Conservation (phyloP, 495 filamentous ascomycete genomes). For the Penicillium lividum region DNA sequence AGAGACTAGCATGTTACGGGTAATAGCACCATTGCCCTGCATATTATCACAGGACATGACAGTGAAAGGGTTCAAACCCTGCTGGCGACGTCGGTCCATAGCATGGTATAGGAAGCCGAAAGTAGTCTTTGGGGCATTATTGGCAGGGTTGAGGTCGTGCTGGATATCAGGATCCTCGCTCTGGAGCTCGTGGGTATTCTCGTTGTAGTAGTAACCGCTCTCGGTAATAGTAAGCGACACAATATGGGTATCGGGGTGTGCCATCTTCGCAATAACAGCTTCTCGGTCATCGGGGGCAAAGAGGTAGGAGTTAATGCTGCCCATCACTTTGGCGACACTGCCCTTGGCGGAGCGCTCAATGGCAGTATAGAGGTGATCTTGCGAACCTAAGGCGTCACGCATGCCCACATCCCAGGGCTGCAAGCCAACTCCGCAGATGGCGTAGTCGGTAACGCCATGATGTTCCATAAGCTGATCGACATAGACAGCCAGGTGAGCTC, state of each 20-base stretch:
- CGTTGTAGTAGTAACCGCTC: conserved; percentile 55
- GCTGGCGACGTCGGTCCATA: conserved; percentile 38
- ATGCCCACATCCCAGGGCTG: conserved; percentile 47
- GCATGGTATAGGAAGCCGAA: conserved; percentile 53
- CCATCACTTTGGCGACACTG: conserved; percentile 45
- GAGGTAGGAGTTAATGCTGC: conserved; percentile 52
- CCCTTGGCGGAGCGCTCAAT: conserved; percentile 49
- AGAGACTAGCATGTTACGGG: conserved; percentile 49
- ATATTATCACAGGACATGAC: conserved; percentile 55
- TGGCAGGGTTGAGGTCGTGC: conserved; percentile 38
- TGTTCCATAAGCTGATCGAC: conserved; percentile 49
- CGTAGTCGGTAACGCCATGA: conserved; percentile 42
- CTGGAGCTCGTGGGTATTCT: conserved; percentile 51
- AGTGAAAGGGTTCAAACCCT: conserved; percentile 49
- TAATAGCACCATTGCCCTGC: conserved; percentile 53
- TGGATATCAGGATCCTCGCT: conserved; percentile 49
- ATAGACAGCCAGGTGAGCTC: conserved; percentile 51
- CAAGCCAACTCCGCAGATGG: conserved; percentile 50
- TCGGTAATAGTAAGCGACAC: conserved; percentile 55
- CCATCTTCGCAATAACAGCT: conserved; percentile 51
- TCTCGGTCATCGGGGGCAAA: conserved; percentile 49
- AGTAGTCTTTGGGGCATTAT: conserved; percentile 43
- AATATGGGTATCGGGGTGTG: conserved; percentile 51
- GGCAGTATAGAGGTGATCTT: conserved; percentile 51
- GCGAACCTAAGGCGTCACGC: conserved; percentile 45